phyloP scores from a whole-genome alignment of 2,329 filamentous ascomycete genomes.

The Aureobasidium sp. region DNA sequence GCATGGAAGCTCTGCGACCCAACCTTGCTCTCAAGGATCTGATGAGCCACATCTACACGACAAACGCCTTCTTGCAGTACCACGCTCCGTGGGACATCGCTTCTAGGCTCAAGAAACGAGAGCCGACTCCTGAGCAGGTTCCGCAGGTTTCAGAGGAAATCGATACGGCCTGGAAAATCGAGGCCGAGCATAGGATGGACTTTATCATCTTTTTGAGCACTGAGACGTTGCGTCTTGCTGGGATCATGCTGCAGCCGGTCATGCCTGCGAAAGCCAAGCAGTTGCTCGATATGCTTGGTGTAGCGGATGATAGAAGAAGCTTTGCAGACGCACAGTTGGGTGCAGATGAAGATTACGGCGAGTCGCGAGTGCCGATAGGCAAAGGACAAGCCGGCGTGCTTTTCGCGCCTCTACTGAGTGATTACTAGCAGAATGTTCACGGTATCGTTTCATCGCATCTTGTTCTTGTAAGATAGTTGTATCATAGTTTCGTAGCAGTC shows the following conservation, averaged over 20 bases:
- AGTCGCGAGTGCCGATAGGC: constrained; percentile 34
- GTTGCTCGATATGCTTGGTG: constrained; percentile 72
- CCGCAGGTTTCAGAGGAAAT: too few relatives aligned
- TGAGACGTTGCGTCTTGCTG: constrained; percentile 71
- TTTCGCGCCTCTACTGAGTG: constrained; percentile 42
- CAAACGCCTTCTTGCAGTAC: constrained; percentile 60
- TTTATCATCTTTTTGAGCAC: constrained; percentile 61
- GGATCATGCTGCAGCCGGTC: constrained; percentile 82
- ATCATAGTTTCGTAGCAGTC: constrained; percentile 10
- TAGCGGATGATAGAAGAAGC: constrained; percentile 54
- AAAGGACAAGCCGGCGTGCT: constrained; percentile 41
- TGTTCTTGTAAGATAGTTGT: not conserved
- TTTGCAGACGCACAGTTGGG: constrained; percentile 22
- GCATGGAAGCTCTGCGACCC: constrained; percentile 60
- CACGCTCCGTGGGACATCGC: constrained; percentile 57
- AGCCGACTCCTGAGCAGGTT: not conserved
- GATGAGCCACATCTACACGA: constrained; percentile 55
- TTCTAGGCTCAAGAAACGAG: not conserved
- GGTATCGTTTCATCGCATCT: not conserved
- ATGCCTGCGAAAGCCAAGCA: constrained; percentile 72
- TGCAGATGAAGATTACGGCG: constrained; percentile 61
- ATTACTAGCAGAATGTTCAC: not conserved
- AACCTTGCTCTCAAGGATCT: constrained; percentile 59
- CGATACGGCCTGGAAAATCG: too few relatives aligned
- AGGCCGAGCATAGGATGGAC: constrained; percentile 40